Evolutionary conservation across 768 basidiomycete genomes (phyloP).

Genomic region (Lentinula boryana): DNA sequence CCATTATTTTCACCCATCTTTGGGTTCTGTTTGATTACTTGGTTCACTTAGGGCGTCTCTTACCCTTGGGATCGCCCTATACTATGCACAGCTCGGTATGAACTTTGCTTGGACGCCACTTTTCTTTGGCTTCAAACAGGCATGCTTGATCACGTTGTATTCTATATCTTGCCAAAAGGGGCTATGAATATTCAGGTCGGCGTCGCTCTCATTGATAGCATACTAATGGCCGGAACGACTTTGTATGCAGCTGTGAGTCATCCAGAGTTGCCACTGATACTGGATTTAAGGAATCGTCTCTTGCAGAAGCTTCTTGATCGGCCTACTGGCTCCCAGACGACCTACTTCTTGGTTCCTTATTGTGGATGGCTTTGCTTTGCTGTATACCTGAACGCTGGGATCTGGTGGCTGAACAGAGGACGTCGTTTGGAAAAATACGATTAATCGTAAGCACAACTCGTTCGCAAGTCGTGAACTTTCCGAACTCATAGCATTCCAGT

Average conservation of each 20-base stretch:
- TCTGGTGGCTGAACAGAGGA: constrained; percentile 46
- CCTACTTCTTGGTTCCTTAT: constrained; percentile 58
- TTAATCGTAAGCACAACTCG: neutral
- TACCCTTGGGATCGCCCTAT: constrained; percentile 43
- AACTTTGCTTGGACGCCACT: constrained; percentile 61
- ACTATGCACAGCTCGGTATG: constrained; percentile 55
- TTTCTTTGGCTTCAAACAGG: constrained; percentile 51
- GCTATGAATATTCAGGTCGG: constrained; percentile 32
- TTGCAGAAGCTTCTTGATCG: constrained; percentile 42
- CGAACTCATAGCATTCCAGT: neutral
- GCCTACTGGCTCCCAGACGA: constrained; percentile 39
- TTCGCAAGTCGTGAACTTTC: too few relatives aligned
- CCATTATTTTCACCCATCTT: neutral
- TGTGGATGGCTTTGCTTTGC: constrained; percentile 62
- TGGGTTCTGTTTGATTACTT: neutral
- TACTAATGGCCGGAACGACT: constrained; percentile 45
- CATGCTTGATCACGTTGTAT: constrained; percentile 9
- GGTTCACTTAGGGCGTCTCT: constrained; percentile 29
- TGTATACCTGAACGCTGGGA: constrained; percentile 64
- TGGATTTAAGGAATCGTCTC: neutral
- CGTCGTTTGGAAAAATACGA: constrained; percentile 4
- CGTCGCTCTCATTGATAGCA: constrained; percentile 48
- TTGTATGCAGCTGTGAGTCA: constrained; percentile 52
- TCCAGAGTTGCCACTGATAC: neutral
- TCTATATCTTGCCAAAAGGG: neutral